Percentiles rank a stretch among this genome's conserved stretches.
Evolutionary conservation across 2,329 filamentous ascomycete species (phyloP).

Genomic region (Apiospora koreana): DNA sequence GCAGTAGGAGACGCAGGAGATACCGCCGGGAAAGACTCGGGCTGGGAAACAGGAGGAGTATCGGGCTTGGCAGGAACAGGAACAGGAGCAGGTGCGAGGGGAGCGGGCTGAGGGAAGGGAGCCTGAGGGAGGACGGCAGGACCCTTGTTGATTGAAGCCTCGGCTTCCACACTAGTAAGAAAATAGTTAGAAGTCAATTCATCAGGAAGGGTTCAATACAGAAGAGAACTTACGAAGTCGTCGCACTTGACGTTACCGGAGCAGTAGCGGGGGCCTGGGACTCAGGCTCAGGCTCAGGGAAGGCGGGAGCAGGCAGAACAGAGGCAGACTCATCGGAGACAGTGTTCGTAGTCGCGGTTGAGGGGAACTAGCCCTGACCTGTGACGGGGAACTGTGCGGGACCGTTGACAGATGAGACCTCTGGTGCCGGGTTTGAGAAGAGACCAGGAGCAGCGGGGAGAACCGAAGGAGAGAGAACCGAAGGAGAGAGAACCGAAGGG

Average conservation of each 20-base stretch:
- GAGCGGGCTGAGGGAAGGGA: background rate
- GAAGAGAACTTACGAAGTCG: background rate
- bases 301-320: background rate
- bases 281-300: background rate
- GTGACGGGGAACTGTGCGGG: background rate
- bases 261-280: background rate
- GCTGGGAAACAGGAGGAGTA: background rate
- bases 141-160: background rate
- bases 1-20: background rate
- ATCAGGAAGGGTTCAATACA: too few relatives aligned
- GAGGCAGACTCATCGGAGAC: background rate
- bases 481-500: background rate
- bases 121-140: background rate
- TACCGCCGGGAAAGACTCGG: background rate
- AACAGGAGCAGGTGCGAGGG: background rate
- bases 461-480: background rate
- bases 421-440: background rate
- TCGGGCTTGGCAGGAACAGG: background rate
- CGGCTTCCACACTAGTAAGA: background rate
- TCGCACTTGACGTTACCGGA: background rate
- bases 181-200: background rate
- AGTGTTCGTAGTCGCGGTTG: background rate
- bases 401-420: background rate
- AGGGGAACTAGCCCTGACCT: conserved; percentile 1
- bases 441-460: background rate